Conservation (phyloP, 352 stramenopile species). For the Thraustochytrium striatum region DNA sequence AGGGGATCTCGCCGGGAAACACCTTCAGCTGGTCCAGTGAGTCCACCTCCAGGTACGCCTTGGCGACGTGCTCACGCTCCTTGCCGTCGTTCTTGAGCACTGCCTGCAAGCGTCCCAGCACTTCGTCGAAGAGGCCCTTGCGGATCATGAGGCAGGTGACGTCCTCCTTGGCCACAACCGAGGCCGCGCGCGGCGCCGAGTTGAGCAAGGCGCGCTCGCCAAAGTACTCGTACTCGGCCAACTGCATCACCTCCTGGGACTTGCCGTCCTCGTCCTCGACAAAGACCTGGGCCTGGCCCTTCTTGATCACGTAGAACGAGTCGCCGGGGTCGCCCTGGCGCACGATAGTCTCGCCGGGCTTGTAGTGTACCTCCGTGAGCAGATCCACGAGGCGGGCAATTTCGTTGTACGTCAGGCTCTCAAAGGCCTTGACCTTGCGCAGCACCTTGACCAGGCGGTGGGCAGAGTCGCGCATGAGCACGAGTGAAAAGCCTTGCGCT, state of each 20-base stretch:
- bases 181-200: slow-evolving; percentile 75
- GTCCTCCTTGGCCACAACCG: slow-evolving; percentile 65
- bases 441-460: slow-evolving; percentile 76
- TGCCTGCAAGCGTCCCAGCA: slow-evolving; percentile 38
- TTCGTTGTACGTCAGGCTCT: slow-evolving; percentile 81
- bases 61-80: slow-evolving; percentile 5
- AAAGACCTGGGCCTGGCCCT: slow-evolving; percentile 68
- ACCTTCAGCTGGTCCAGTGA: slow-evolving; percentile 21
- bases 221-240: slow-evolving; percentile 83
- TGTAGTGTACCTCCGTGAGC: slow-evolving; percentile 85
- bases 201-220: slow-evolving; percentile 84
- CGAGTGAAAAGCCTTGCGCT: slow-evolving; percentile 82
- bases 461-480: slow-evolving; percentile 79
- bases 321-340: slow-evolving; percentile 80
- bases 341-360: slow-evolving; percentile 86
- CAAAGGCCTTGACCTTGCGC: slow-evolving; percentile 84
- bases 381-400: slow-evolving; percentile 85
- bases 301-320: slow-evolving; percentile 83
- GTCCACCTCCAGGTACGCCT: slow-evolving; percentile 11
- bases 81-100: slow-evolving; percentile 19
- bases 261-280: slow-evolving; percentile 24
- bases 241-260: slow-evolving; percentile 74
- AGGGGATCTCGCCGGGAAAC: slow-evolving; percentile 1
- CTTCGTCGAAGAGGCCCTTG: slow-evolving; percentile 47
- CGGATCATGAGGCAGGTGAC: slow-evolving; percentile 55